Conservation (phyloP, 805 yeast genomes). For the Metschnikowia cerradonensis region DNA sequence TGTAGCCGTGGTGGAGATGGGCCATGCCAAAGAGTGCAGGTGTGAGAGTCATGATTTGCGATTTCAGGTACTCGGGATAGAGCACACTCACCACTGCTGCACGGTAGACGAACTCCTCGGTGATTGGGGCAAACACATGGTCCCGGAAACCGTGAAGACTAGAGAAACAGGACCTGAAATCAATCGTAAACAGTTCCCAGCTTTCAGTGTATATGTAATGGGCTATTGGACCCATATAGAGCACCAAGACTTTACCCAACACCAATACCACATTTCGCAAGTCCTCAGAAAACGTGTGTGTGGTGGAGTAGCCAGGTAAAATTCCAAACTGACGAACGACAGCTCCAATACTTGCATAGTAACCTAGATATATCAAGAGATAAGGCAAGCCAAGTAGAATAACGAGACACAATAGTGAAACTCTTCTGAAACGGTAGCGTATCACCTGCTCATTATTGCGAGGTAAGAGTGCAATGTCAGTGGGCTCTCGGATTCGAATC, state of each 20-base stretch:
- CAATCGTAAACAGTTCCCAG: conserved; percentile 11
- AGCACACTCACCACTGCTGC: conserved; percentile 35
- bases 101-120: conserved; percentile 74
- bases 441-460: conserved; percentile 46
- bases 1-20: conserved; percentile 71
- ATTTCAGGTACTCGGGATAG: conserved; percentile 9
- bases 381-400: conserved; percentile 29
- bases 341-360: conserved; percentile 3
- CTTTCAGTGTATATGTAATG: conserved; percentile 10
- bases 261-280: conserved; percentile 12
- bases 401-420: conserved; percentile 27
- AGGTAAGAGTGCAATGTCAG: conserved; percentile 16
- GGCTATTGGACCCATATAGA: conserved; percentile 21
- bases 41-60: conserved; percentile 6
- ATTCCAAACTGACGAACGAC: conserved; percentile 26
- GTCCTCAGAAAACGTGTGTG: conserved; percentile 9
- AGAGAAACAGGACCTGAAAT: conserved; percentile 18
- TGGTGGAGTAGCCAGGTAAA: conserved; percentile 29
- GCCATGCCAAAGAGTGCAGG: conserved; percentile 75
- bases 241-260: conserved; percentile 10
- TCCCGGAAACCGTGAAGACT: conserved; percentile 49
- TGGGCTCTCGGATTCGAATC: conserved; percentile 32
- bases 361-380: conserved; percentile 11
- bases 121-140: conserved; percentile 65
- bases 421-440: conserved; percentile 36